Percentiles rank a stretch among this genome's conserved stretches.
These are phyloP conservation scores for Pseudogymnoascus sp. DNA, from an alignment of 2,329 filamentous ascomycete genomes.

Conservation along the genomic window DNA sequence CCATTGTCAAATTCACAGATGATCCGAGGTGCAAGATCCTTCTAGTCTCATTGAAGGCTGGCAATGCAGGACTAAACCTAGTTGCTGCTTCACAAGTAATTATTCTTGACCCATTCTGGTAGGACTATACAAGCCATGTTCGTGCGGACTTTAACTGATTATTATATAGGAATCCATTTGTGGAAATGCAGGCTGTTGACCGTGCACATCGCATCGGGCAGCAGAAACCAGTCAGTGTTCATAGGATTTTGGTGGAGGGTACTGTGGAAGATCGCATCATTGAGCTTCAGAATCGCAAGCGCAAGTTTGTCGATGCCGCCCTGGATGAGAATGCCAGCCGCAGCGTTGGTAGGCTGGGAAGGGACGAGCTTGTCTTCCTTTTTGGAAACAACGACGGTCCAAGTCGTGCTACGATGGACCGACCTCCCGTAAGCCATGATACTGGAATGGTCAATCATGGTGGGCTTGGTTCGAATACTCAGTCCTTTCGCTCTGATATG, in stretches of 20 bases:
- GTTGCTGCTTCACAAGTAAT: conserved; percentile 77
- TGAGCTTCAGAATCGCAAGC: conserved; percentile 68
- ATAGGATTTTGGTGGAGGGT: conserved; percentile 64
- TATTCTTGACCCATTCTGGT: conserved; percentile 85
- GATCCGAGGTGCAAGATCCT: conserved; percentile 55
- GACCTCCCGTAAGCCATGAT: background rate
- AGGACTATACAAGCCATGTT: background rate
- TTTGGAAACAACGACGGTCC: conserved; percentile 33
- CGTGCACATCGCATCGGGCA: conserved; percentile 86
- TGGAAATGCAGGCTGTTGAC: conserved; percentile 87
- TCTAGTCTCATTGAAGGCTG: conserved; percentile 70
- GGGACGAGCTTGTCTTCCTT: conserved; percentile 60
- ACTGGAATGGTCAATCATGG: background rate
- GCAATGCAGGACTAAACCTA: conserved; percentile 80
- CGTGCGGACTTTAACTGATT: background rate
- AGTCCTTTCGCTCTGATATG: background rate
- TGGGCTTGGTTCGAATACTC: conserved; percentile 1
- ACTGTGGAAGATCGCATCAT: conserved; percentile 88
- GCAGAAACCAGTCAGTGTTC: conserved; percentile 61
- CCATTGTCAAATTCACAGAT: conserved; percentile 57
- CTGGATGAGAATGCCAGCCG: conserved; percentile 66
- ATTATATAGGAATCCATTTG: conserved; percentile 58
- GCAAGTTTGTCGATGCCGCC: conserved; percentile 65
- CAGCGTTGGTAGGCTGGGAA: conserved; percentile 56
- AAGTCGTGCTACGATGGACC: background rate